phyloP scores from a whole-genome alignment of 176 grass and related monocot species.

The Ananas comosus region DNA sequence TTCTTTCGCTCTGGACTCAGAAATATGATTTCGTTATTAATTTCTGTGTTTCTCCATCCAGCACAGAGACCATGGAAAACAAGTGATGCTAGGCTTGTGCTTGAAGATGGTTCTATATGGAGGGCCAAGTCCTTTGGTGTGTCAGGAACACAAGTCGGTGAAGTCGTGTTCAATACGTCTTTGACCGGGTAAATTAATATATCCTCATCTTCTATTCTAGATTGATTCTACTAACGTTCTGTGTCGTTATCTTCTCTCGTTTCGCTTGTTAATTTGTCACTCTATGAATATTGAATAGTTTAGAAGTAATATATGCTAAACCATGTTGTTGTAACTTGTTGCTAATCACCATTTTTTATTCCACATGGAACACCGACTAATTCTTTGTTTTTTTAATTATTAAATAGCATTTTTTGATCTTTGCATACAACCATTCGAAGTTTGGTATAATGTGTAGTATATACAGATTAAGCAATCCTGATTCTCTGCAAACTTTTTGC shows the following conservation, averaged over 20 bases:
- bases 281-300: neutral
- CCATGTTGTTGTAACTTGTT: neutral
- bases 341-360: neutral
- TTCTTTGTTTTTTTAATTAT: neutral
- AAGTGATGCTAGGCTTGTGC: slow-evolving; percentile 74
- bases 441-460: neutral
- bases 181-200: slow-evolving; percentile 68
- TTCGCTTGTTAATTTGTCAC: neutral
- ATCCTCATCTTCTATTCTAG: neutral
- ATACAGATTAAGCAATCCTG: neutral
- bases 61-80: slow-evolving; percentile 69
- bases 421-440: neutral
- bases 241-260: neutral
- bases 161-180: slow-evolving; percentile 94
- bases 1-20: neutral
- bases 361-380: neutral
- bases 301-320: neutral
- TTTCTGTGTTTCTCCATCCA: slow-evolving; percentile 16
- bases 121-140: slow-evolving; percentile 83
- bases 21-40: neutral
- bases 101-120: slow-evolving; percentile 94
- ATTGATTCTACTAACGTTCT: neutral
- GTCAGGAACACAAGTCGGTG: slow-evolving; percentile 75
- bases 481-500: neutral
- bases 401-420: neutral